Conservation (phyloP, 2,329 filamentous ascomycete genomes). For the Botryotinia convoluta region DNA sequence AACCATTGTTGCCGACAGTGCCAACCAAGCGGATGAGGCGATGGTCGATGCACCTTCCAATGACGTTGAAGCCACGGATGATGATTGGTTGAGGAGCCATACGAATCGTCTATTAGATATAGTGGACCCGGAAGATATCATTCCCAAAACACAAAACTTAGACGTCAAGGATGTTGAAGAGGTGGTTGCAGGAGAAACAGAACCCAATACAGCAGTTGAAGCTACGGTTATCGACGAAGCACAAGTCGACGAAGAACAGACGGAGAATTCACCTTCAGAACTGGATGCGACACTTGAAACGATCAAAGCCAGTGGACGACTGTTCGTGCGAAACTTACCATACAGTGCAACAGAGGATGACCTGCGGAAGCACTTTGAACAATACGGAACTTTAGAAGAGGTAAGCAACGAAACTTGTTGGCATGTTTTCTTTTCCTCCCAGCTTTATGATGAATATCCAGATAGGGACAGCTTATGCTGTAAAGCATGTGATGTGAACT, state of each 20-base stretch:
- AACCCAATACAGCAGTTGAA: constrained; percentile 23
- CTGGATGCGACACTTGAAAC: constrained; percentile 49
- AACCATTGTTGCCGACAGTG: constrained; percentile 27
- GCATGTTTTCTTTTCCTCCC: constrained; percentile 25
- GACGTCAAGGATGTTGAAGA: constrained; percentile 17
- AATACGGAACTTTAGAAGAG: constrained; percentile 79
- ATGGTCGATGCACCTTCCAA: constrained; percentile 15
- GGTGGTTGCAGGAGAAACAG: constrained; percentile 25
- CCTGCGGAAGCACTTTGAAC: constrained; percentile 66
- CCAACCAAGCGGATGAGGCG: constrained; percentile 21
- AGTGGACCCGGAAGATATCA: constrained; percentile 53
- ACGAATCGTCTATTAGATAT: constrained; percentile 85
- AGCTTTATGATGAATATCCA: constrained; percentile 86
- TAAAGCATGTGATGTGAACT: constrained; percentile 84
- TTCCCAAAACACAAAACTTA: constrained; percentile 27
- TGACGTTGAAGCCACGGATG: constrained; percentile 45
- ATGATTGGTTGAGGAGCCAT: constrained; percentile 87
- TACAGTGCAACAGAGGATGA: constrained; percentile 78
- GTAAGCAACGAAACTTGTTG: constrained; percentile 55
- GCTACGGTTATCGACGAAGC: constrained; percentile 22
- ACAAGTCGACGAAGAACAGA: constrained; percentile 31
- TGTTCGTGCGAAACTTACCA: constrained; percentile 87
- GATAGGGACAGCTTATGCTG: constrained; percentile 99
- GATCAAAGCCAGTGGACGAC: constrained; percentile 69
- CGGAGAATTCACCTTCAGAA: constrained; percentile 33